Base-by-base conservation (phyloP, 306 rosid species). In the Prunus persica region DNA sequence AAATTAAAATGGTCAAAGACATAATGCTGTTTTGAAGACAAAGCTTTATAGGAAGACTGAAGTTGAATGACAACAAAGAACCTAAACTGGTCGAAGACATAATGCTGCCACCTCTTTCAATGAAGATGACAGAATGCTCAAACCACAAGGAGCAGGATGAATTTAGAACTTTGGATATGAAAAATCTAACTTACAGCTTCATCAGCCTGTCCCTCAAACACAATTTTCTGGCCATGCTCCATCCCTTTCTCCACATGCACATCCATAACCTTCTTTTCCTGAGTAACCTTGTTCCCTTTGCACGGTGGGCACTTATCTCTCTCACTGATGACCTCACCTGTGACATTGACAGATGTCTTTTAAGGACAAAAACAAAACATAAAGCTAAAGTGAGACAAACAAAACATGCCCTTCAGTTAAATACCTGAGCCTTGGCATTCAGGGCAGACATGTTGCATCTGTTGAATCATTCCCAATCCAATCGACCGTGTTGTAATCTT, bases 201-300 rank as follows among this genome's bases (percentile, higher is more conserved):
- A 85, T 89, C 93, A 20, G 97, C 97, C 78, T 89, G 91, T 61
- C 94, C 95, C 12, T 86, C 87, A 50, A 89, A 91, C 68, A 77
- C 83, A 83, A 91, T 85, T 84, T 89, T 91, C 80, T 89, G 89
- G 56, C 89, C 90, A 71, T 89, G 74, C 72, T 83, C 91, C 97
- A 89, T 89, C 54, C 97, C 97, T 76, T 89, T 89, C 62, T 89
- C 91, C 25, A 91, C 94, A 60, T 84, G 72, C 69, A 91, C 97
- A 77, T 88, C 91, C 75, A 88, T 76, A 71, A 88, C 93, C 87
- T 85, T 91, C 91, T 88, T 89, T 83, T 89, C 94, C 69, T 86
- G 90, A 25, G 67, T 54, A 73, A 89, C 76, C 81, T 89, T 91
- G 71, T 72, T 84, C 27, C 87, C 94, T 72, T 89, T 91, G 88